Evolutionary conservation across 2,329 filamentous ascomycete species (phyloP), one percentile per base, ranked within the genome.

Genomic region (Talaromyces sp.): DNA sequence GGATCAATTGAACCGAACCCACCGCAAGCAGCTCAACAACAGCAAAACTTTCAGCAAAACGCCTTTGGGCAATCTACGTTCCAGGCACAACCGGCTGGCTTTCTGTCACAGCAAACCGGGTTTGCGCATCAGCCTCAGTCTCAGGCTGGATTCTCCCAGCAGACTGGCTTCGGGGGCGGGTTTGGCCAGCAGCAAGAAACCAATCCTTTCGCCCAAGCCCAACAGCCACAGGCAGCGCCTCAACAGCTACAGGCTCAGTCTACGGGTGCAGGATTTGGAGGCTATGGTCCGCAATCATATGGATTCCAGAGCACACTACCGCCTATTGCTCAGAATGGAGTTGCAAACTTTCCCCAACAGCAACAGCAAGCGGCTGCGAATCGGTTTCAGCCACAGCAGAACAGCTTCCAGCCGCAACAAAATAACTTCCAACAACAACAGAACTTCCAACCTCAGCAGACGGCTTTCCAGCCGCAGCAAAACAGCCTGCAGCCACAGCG

Each of bases 1-100:
- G 93, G 88, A 70, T 92, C 91, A 6, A 96, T 96, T 68, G 92
- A 97, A 70, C 87, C 91, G 70, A 92, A 92, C 65, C 91, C 67
- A 59, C 68, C 72, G 60, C 70, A 78, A 66, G 62, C 75, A 80
- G 68, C 75, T 67, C 64, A 73, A 58, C 78, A 74, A 64, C 70
- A 71, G 62, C 72, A 70, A 62, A 75, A 75, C 54, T 54, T 53
- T n/a, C 48, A 32, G 24, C 59, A 57, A 51, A 51, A 14, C 24
- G 52, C 50, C 32, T 62, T 60, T 53, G 70, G 70, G 51, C 74
- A 69, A 57, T 63, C 57, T 24, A 56, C 35, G 54, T 63, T 63
- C 55, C 75, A 76, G 62, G 66, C 70, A 41, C 75, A 74, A 60
- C 70, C 70, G 56, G 66, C 63, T 8, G 59, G 65, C 7, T 69